These are phyloP conservation scores for Aspergillus novofumigatus DNA, from an alignment of 2,329 filamentous ascomycete species.

Conservation along the genomic window DNA sequence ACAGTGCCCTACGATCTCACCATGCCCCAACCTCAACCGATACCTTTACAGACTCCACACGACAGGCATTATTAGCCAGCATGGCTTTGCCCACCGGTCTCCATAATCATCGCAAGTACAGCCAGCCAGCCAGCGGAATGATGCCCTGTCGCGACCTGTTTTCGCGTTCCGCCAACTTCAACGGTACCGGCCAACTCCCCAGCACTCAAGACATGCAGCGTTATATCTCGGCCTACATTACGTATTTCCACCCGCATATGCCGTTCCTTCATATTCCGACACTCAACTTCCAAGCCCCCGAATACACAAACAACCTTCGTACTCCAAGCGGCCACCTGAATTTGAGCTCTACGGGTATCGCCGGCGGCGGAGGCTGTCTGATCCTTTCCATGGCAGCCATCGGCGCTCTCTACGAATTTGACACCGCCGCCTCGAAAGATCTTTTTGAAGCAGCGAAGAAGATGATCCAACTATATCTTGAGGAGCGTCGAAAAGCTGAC, in stretches of 20 bases:
- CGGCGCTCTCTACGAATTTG: constrained; percentile 81
- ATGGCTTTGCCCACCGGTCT: constrained; percentile 57
- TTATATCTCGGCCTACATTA: constrained; percentile 84
- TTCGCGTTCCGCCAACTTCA: constrained; percentile 31
- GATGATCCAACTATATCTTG: constrained; percentile 89
- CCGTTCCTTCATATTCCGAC: constrained; percentile 94
- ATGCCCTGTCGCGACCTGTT: constrained; percentile 34
- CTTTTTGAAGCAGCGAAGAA: constrained; percentile 92
- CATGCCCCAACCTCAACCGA: constrained; percentile 59
- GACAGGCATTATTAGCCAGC: constrained; percentile 59
- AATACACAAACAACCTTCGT: constrained; percentile 58
- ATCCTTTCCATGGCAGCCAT: constrained; percentile 85
- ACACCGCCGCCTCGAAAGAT: constrained; percentile 72
- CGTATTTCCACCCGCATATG: constrained; percentile 88
- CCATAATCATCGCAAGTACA: constrained; percentile 53
- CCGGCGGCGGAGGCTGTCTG: constrained; percentile 79
- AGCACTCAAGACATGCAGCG: constrained; percentile 82
- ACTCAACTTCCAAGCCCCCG: constrained; percentile 78
- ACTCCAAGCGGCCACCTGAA: constrained; percentile 51
- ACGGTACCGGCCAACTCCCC: constrained; percentile 58
- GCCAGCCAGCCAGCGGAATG: constrained; percentile 54
- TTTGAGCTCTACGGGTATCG: constrained; percentile 51
- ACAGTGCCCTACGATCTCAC: constrained; percentile 60
- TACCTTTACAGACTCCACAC: constrained; percentile 63
- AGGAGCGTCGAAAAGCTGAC: constrained; percentile 83